phyloP scores from a whole-genome alignment of 2,329 filamentous ascomycete species.

The Penicillium hordei region DNA sequence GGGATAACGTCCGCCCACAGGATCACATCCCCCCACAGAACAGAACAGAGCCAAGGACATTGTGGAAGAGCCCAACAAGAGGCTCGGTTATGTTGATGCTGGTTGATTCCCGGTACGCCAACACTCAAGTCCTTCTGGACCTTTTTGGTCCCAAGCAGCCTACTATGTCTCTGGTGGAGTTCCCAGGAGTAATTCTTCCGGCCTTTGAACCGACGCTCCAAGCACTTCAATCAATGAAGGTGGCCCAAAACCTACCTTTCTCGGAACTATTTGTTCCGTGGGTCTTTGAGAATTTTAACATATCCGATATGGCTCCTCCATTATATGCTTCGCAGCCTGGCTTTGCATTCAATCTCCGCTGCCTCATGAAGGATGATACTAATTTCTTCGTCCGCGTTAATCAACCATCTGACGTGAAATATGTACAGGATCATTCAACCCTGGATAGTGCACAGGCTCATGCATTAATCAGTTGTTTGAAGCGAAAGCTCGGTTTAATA shows the following conservation, averaged over 20 bases:
- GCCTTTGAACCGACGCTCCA: conserved; percentile 59
- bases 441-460: conserved; percentile 25
- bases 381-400: conserved; percentile 18
- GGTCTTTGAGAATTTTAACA: conserved; percentile 8
- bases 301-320: conserved; percentile 46
- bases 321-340: conserved; percentile 50
- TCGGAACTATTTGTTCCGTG: conserved; percentile 42
- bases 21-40: background rate
- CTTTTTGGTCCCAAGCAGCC: conserved; percentile 7
- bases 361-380: conserved; percentile 28
- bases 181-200: conserved; percentile 59
- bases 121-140: conserved; percentile 20
- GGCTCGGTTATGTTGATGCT: conserved; percentile 32
- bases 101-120: conserved; percentile 29
- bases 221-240: conserved; percentile 56
- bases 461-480: conserved; percentile 21
- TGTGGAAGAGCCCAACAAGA: conserved; percentile 27
- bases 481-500: conserved; percentile 23
- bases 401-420: conserved; percentile 18
- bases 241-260: conserved; percentile 50
- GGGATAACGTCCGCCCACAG: background rate
- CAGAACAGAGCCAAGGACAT: conserved; percentile 11
- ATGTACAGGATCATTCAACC: conserved; percentile 16
- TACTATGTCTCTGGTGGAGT: conserved; percentile 54
- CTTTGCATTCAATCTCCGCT: conserved; percentile 49